Evolutionary conservation across 495 filamentous ascomycete genomes (phyloP).

Genomic region (Thermothielavioides terrestris): DNA sequence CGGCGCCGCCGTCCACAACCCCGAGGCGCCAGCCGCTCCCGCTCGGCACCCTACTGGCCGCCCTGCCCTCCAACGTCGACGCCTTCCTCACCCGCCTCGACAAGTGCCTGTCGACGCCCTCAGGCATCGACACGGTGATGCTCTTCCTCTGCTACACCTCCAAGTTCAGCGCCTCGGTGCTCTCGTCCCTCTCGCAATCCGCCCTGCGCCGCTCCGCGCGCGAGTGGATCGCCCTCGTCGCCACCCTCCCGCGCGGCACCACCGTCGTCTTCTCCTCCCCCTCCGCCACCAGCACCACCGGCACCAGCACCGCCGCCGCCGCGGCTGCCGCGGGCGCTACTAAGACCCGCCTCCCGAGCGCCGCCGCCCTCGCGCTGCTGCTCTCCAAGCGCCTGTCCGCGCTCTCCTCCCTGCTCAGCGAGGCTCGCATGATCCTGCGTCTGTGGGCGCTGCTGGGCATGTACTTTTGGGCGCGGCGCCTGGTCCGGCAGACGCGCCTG

Average conservation of each 20-base stretch:
- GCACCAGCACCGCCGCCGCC: too few relatives aligned
- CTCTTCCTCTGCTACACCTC: constrained; percentile 58
- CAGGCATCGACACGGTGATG: constrained; percentile 54
- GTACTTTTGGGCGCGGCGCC: constrained; percentile 59
- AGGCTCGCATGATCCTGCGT: constrained; percentile 63
- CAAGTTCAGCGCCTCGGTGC: constrained; percentile 38
- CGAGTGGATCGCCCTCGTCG: constrained; percentile 34
- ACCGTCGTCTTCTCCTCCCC: constrained; percentile 27
- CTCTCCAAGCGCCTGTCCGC: constrained; percentile 38
- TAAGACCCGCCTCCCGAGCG: constrained; percentile 29
- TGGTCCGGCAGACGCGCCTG: constrained; percentile 37
- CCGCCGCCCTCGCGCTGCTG: constrained; percentile 35
- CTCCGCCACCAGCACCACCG: too few relatives aligned
- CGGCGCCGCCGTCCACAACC: constrained; percentile 33
- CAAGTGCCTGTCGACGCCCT: constrained; percentile 49
- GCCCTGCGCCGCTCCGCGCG: constrained; percentile 31
- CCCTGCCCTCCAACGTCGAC: constrained; percentile 37
- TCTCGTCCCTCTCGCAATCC: constrained; percentile 27
- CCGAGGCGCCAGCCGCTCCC: constrained; percentile 18
- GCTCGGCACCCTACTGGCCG: constrained; percentile 25
- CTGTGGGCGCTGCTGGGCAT: constrained; percentile 73
- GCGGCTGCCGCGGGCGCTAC: constrained; percentile 10
- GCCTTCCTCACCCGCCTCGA: constrained; percentile 43
- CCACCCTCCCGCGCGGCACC: constrained; percentile 28
- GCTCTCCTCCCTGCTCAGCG: constrained; percentile 47